Evolutionary conservation across 768 basidiomycete species (phyloP).

Genomic region (Suillus alpinus): DNA sequence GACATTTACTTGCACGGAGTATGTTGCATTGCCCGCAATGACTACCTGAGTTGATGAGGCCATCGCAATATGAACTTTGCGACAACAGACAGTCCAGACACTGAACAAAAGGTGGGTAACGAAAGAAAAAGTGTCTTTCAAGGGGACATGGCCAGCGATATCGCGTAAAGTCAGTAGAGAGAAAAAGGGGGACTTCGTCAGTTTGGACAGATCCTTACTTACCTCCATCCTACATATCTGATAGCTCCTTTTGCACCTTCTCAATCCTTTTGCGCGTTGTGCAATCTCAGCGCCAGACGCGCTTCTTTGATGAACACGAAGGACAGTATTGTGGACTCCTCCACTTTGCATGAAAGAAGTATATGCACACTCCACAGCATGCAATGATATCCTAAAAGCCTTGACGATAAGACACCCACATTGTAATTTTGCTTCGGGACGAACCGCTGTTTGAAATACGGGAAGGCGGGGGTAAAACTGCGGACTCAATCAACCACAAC

Average conservation of each 20-base stretch:
- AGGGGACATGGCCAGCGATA: background rate
- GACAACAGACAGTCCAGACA: background rate
- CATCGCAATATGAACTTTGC: too few species aligned
- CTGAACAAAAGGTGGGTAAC: background rate
- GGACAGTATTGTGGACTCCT: constrained; percentile 38
- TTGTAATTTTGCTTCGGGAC: background rate
- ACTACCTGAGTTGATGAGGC: background rate
- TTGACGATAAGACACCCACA: background rate
- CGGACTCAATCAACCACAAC: background rate
- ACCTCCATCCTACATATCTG: constrained; percentile 38
- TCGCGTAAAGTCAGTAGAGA: background rate
- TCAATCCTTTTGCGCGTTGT: constrained; percentile 57
- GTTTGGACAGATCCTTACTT: background rate
- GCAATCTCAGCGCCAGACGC: constrained; percentile 50
- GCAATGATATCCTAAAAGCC: background rate
- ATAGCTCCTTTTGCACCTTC: constrained; percentile 48
- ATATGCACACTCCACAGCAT: background rate
- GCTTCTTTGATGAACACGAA: constrained; percentile 59
- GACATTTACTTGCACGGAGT: background rate
- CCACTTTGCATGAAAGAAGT: background rate
- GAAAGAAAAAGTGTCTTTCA: background rate
- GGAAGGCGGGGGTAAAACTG: background rate
- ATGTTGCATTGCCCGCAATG: too few species aligned
- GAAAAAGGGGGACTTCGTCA: background rate
- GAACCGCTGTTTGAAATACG: background rate